A percentile compares a stretch with the other conserved stretches of the same genome.
These are phyloP conservation scores for Scenedesmus sp. DNA, from an alignment of 163 green algal genomes.

Conservation along the genomic window DNA sequence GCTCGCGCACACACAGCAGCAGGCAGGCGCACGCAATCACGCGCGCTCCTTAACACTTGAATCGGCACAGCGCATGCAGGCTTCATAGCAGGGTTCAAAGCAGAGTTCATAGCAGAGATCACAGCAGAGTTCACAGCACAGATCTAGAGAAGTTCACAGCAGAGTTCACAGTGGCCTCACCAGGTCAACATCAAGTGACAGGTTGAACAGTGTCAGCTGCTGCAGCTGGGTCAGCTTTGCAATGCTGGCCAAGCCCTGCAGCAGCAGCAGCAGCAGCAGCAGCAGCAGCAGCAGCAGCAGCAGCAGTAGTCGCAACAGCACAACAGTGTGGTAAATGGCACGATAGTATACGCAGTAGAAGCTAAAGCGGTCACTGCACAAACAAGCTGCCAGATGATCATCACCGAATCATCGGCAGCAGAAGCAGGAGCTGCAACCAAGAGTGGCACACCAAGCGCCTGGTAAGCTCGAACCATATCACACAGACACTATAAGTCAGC, in stretches of 20 bases:
- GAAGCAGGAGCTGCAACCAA: no score
- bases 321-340: not conserved
- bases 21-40: no score
- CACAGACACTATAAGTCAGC: no score
- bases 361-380: no score
- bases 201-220: conserved; percentile 47
- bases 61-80: not conserved
- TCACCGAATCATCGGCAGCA: no score
- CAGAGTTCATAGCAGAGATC: not conserved
- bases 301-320: not conserved
- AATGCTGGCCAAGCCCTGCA: conserved; percentile 10
- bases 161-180: conserved; percentile 13
- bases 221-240: conserved; percentile 22
- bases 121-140: not conserved
- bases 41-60: no score
- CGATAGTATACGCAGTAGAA: no score
- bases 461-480: no score
- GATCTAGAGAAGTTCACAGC: not conserved
- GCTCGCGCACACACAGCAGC: no score
- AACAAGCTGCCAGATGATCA: no score
- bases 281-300: not conserved
- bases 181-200: conserved; percentile 8
- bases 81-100: not conserved
- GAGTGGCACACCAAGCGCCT: no score
- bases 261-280: conserved; percentile 4